A percentile compares a stretch with the other conserved stretches of the same genome.
Evolutionary conservation across 192 early-diverging fungal species (phyloP).

Genomic region (Rhizophagus prolifer): DNA sequence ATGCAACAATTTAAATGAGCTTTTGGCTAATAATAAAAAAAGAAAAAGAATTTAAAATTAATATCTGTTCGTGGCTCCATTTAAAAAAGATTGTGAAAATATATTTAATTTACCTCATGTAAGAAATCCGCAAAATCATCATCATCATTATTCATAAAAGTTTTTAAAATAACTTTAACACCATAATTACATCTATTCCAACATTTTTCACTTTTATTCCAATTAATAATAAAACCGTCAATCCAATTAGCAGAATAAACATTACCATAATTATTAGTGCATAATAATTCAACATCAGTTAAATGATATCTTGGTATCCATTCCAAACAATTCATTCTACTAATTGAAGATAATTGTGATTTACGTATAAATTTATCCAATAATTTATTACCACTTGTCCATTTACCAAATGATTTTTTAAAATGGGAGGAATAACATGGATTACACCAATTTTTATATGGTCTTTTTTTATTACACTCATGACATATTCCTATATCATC

Average conservation of each 20-base stretch:
- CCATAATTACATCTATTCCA: neutral
- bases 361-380: constrained; percentile 13
- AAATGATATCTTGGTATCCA: constrained; percentile 21
- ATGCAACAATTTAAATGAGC: neutral
- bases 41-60: neutral
- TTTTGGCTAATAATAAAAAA: neutral
- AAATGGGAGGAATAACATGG: neutral
- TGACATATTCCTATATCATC: neutral
- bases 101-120: neutral
- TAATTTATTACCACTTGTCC: constrained; percentile 1
- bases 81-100: too few species aligned
- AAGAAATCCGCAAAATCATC: neutral
- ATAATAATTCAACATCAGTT: neutral
- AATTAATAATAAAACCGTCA: neutral
- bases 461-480: neutral
- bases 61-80: too few species aligned
- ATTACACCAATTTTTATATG: neutral
- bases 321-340: neutral
- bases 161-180: neutral
- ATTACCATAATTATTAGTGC: neutral
- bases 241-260: constrained; percentile 16
- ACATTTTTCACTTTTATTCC: neutral
- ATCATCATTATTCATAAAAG: neutral
- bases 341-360: neutral
- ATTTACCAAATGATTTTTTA: neutral